Evolutionary conservation across 768 basidiomycete genomes (phyloP).

Genomic region (Mycena metata): DNA sequence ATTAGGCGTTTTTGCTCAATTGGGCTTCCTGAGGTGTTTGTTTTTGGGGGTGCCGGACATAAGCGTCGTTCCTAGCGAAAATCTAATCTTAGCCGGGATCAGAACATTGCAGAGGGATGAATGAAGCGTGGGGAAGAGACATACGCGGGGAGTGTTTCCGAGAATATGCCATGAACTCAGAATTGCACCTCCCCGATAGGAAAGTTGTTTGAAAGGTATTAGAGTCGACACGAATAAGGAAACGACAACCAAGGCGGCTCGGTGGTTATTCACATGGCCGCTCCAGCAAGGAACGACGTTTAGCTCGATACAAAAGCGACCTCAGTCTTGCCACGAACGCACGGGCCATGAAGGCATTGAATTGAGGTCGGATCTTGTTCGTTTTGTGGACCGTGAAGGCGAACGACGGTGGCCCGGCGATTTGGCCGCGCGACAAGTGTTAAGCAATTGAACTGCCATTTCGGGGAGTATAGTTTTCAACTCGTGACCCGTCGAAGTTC

Average conservation of each 20-base stretch:
- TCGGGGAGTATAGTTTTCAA: not conserved
- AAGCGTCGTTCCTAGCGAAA: conserved; percentile 17
- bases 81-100: conserved; percentile 13
- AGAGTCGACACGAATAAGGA: conserved; percentile 24
- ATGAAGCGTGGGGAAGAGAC: conserved; percentile 26
- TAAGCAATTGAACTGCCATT: not conserved
- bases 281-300: too few species aligned
- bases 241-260: not conserved
- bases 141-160: conserved; percentile 13
- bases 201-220: not conserved
- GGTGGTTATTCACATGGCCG: not conserved
- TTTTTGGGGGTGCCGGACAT: conserved; percentile 24
- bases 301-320: too few species aligned
- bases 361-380: conserved; percentile 12
- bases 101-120: not conserved
- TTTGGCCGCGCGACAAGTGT: conserved; percentile 14
- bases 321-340: conserved; percentile 8
- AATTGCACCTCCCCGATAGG: not conserved
- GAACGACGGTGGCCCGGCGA: not conserved
- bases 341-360: conserved; percentile 15
- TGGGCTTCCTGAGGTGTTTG: conserved; percentile 23
- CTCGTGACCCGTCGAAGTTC: conserved; percentile 21
- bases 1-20: conserved; percentile 23
- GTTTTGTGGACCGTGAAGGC: not conserved
- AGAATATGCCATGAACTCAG: conserved; percentile 25